Evolutionary conservation across 768 basidiomycete species (phyloP), one percentile per base, ranked within the genome.

Genomic region (Pulveroboletus sp.): DNA sequence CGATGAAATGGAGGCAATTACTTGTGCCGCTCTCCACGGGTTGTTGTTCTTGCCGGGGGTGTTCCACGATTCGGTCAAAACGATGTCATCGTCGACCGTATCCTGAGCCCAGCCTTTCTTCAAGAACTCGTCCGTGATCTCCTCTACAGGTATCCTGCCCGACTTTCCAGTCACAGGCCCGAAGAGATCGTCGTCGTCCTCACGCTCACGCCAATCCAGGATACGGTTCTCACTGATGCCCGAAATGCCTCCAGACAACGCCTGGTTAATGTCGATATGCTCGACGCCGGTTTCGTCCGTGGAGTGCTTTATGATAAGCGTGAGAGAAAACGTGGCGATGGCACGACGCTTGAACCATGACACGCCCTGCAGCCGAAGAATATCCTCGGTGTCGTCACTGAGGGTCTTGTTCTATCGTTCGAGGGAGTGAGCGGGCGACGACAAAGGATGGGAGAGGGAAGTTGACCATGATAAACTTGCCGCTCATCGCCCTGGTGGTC

Each of bases 341-440:
- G 77, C 76, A 50, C 76, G 81, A 56, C 89, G 80, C 56, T 73
- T 84, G 40, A 82, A 51, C 88, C 88, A 91, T 31, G 82, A 64
- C 30, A 91, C 75, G 43, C 89, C 89, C 63, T 90, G 89, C 3
- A 84, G 71, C 30, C 66, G 62, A 37, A 91, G 79, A 53, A 91
- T 82, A 26, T 73, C 73, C 46, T 89, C 86, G 5, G 75, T 74
- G 28, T 62, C 58, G 57, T 83, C 85, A 36, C 82, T 84, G 46
- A 88, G 74, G 2, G 71, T 39, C 67, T 84, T 89, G 73, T 85
- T 88, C 88, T 89, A 51, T 46, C 37, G 39, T 41, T 15, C 17
- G 24, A n/a, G 30, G 18, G 31, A 36, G 38, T 55, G 39, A 57
- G 54, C 38, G 27, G 8, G 32, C 14, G 43, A 37, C 8, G 40